Evolutionary conservation across 257 asterid species (phyloP).

Genomic region (Asclepias syriaca): DNA sequence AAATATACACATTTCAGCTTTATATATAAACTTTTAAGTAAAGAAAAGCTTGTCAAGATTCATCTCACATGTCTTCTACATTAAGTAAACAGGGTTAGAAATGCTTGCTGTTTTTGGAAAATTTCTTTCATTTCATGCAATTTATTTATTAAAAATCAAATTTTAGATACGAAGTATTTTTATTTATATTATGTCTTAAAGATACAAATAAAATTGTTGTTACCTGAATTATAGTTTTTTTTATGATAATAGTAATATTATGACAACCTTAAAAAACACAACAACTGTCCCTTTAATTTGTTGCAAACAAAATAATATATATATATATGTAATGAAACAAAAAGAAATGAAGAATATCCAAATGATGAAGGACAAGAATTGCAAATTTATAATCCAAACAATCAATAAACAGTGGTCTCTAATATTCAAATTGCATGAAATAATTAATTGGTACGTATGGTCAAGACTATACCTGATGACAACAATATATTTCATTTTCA

Average conservation of each 20-base stretch:
- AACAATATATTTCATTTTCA: neutral
- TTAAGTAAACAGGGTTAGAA: neutral
- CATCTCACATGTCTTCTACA: neutral
- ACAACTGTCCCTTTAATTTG: too few species aligned
- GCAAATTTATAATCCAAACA: neutral
- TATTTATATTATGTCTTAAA: too few species aligned
- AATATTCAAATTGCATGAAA: neutral
- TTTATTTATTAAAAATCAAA: too few species aligned
- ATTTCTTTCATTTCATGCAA: too few species aligned
- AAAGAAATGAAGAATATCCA: neutral
- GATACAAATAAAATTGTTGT: too few species aligned
- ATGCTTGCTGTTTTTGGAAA: too few species aligned
- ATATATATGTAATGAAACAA: too few species aligned
- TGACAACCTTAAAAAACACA: too few species aligned
- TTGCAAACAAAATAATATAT: too few species aligned
- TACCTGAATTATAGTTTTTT: too few species aligned
- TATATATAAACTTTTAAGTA: neutral
- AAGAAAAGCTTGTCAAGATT: neutral
- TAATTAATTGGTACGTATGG: neutral
- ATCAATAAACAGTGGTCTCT: neutral
- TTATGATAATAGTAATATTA: too few species aligned
- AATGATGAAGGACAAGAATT: neutral
- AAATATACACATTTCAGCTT: neutral
- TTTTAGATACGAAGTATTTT: too few species aligned
- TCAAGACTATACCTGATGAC: slow-evolving; percentile 1